Base-by-base conservation (phyloP, 2,329 filamentous ascomycete genomes). In the Exophiala sp. region DNA sequence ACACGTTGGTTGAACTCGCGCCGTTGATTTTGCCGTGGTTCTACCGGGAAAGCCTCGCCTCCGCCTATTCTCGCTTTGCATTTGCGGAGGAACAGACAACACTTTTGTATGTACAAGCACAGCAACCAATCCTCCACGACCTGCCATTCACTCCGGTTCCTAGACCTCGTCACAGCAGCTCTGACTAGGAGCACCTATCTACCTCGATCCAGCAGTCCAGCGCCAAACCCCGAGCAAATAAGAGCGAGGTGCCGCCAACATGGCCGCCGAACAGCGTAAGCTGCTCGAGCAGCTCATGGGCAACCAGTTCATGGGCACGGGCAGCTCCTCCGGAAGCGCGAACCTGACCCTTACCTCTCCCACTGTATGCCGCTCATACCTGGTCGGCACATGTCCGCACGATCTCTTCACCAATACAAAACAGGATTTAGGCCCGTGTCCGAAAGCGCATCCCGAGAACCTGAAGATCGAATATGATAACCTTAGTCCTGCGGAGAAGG, bases 401-500 rank as follows among this genome's bases (percentile, higher is more conserved):
- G 93, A 98, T 67, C 88, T 98, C 65, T 98, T 98, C 78, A 98
- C 91, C 59, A 98, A 98, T 73, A 98, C 93, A 39, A 97, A 96
- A 74, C 90, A 97, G 77, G 93, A 98, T 67, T 80, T 97, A 27
- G 93, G 93, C 2, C 80, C 82, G 0, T 98, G 93, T 65, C 80
- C 87, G 43, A 93, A 91, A 66, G 79, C 91, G 21, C 93, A 98
- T 72, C 86, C 82, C 42, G 90, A 96, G 66, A 81, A 82, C 10
- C 77, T 97, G 58, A 96, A 95, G 70, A 75, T 83, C 41, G 90
- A 98, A 67, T 98, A 93, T 68, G 86, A 94, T 60, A 76, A 73
- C 1, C 81, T 93, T 0, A 73, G 85, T 2, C 74, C 84, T 1
- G 70, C 80, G 23, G 85, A 91, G 62, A 85, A 83, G 66, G 80